A percentile compares a stretch with the other conserved stretches of the same genome.
Evolutionary conservation across 2,329 filamentous ascomycete genomes (phyloP).

Genomic region (Emmonsia crescens): DNA sequence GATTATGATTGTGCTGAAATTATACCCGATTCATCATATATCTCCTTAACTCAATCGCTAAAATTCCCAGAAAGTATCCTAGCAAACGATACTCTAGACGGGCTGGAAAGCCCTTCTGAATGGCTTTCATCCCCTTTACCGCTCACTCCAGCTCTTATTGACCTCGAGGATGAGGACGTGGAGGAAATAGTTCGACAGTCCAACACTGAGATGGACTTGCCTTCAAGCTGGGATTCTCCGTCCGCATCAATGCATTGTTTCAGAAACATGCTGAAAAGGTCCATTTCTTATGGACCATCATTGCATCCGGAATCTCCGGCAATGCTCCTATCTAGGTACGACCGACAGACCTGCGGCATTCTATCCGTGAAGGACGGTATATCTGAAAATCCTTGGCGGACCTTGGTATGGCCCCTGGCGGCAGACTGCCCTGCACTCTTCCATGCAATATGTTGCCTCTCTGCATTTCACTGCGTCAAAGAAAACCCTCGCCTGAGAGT

Average conservation of each 20-base stretch:
- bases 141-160: background rate
- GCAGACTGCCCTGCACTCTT: slow-evolving; percentile 53
- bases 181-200: slow-evolving; percentile 44
- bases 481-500: slow-evolving; percentile 47
- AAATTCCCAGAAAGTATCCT: background rate
- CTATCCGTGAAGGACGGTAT: slow-evolving; percentile 59
- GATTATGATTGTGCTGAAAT: background rate
- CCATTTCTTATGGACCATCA: slow-evolving; percentile 37
- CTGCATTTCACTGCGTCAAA: slow-evolving; percentile 55
- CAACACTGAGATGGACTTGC: slow-evolving; percentile 17
- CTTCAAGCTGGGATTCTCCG: background rate
- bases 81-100: background rate
- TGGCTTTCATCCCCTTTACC: background rate
- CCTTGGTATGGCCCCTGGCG: slow-evolving; percentile 58
- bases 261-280: background rate
- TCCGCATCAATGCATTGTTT: background rate
- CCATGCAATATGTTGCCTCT: slow-evolving; percentile 58
- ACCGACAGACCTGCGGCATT: slow-evolving; percentile 57
- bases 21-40: background rate
- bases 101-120: background rate
- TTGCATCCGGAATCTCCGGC: slow-evolving; percentile 46
- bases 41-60: background rate
- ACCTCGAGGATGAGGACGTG: slow-evolving; percentile 34
- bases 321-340: slow-evolving; percentile 52
- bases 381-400: slow-evolving; percentile 61